Percentiles rank a stretch among this genome's conserved stretches.
phyloP scores from a whole-genome alignment of 257 asterid species.

The Paraleonurus japonicus region DNA sequence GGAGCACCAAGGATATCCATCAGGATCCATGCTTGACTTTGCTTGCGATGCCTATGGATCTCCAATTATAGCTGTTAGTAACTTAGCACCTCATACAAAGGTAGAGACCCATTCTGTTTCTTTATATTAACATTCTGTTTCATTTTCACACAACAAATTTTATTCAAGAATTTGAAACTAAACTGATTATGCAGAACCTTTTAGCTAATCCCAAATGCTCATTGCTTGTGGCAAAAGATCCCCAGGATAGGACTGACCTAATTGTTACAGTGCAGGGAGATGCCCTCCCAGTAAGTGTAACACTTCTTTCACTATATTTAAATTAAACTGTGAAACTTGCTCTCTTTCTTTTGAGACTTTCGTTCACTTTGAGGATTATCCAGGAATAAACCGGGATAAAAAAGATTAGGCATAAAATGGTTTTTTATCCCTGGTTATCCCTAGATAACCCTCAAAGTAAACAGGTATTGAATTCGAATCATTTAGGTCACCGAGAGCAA shows the following conservation, averaged over 20 bases:
- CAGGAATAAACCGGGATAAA: too few relatives aligned
- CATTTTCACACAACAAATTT: not conserved
- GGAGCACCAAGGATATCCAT: conserved; percentile 76
- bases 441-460: too few relatives aligned
- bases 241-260: conserved; percentile 82
- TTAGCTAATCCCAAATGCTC: conserved; percentile 76
- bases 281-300: conserved; percentile 70
- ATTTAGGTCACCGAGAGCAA: conserved; percentile 58
- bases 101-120: conserved; percentile 27
- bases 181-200: conserved; percentile 57
- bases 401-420: too few relatives aligned
- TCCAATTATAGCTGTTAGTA: conserved; percentile 67
- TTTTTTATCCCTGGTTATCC: too few relatives aligned
- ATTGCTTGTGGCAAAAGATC: conserved; percentile 92
- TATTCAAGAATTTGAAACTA: not conserved
- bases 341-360: not conserved
- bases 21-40: conserved; percentile 83
- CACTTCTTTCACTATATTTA: not conserved
- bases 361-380: too few relatives aligned
- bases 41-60: conserved; percentile 80
- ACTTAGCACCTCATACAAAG: conserved; percentile 74
- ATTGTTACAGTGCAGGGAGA: conserved; percentile 79
- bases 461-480: too few relatives aligned
- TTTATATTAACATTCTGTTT: not conserved
- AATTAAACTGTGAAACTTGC: not conserved